Evolutionary conservation across 2,329 filamentous ascomycete species (phyloP).

Genomic region (Diaporthe australafricana): DNA sequence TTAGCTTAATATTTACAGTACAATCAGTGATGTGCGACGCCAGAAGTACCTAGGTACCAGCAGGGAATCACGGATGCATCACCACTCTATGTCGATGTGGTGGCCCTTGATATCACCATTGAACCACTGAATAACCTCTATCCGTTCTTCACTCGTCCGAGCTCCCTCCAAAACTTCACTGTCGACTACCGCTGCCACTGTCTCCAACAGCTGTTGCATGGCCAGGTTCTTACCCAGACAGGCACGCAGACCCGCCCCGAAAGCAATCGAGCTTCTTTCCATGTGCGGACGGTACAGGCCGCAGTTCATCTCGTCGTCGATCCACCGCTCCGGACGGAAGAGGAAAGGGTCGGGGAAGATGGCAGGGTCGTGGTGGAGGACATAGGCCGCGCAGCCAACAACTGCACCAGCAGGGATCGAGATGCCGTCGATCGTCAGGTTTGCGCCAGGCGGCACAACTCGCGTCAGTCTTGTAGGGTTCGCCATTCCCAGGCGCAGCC

Average conservation of each 20-base stretch:
- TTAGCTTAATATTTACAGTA: too few species aligned
- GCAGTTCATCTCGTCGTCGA: slow-evolving; percentile 19
- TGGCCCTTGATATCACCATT: slow-evolving; percentile 35
- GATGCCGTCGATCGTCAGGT: slow-evolving; percentile 60
- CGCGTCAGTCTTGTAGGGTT: slow-evolving; percentile 39
- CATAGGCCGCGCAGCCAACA: slow-evolving; percentile 74
- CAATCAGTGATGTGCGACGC: too few species aligned
- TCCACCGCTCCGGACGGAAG: slow-evolving; percentile 41
- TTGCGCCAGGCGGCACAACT: background rate
- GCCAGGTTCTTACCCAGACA: slow-evolving; percentile 41
- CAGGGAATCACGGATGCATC: background rate
- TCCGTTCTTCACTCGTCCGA: slow-evolving; percentile 17
- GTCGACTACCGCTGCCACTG: background rate
- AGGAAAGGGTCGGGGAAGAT: slow-evolving; percentile 38
- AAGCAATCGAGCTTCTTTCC: slow-evolving; percentile 37
- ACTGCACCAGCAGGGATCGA: slow-evolving; percentile 67
- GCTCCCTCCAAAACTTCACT: slow-evolving; percentile 24
- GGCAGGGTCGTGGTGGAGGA: slow-evolving; percentile 54
- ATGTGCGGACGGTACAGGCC: background rate
- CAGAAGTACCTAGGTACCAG: background rate
- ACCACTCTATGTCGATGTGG: slow-evolving; percentile 30
- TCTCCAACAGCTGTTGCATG: slow-evolving; percentile 33
- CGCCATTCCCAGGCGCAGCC: slow-evolving; percentile 39
- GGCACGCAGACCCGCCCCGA: slow-evolving; percentile 40
- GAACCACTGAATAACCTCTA: slow-evolving; percentile 36